phyloP scores from a whole-genome alignment of 176 grass and related monocot genomes.

The Poa annua region DNA sequence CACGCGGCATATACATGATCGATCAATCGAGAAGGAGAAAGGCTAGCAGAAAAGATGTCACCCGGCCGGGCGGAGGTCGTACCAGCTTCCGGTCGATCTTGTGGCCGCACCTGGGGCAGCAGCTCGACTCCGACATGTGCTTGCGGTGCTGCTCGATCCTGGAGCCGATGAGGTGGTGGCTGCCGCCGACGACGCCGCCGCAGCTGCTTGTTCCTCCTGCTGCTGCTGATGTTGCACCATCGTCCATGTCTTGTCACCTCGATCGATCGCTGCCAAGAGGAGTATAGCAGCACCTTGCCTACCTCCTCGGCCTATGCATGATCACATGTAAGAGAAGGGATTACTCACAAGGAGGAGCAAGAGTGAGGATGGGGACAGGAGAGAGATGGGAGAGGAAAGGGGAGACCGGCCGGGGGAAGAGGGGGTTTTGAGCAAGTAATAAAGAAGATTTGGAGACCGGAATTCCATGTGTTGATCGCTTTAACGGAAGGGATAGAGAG shows the following conservation, averaged over 20 bases:
- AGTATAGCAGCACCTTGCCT: neutral
- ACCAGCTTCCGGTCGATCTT: constrained; percentile 63
- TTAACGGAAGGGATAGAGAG: constrained; percentile 65
- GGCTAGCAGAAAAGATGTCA: constrained; percentile 26
- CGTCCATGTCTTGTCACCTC: constrained; percentile 45
- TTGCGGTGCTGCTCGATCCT: constrained; percentile 68
- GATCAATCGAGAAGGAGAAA: constrained; percentile 11
- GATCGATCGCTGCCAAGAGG: neutral
- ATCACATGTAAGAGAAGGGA: constrained; percentile 50
- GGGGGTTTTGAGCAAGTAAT: constrained; percentile 52
- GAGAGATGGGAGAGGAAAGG: constrained; percentile 42
- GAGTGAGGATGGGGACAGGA: constrained; percentile 21
- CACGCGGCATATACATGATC: neutral
- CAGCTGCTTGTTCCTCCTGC: neutral
- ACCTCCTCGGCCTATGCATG: constrained; percentile 46
- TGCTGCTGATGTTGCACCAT: constrained; percentile 29
- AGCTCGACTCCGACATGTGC: constrained; percentile 53
- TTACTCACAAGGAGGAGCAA: constrained; percentile 10
- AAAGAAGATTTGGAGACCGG: constrained; percentile 64
- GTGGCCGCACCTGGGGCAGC: constrained; percentile 78
- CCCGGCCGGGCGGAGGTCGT: neutral
- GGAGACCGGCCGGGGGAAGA: constrained; percentile 19
- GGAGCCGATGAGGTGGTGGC: constrained; percentile 37
- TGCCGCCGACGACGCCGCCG: neutral
- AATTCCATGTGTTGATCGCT: constrained; percentile 67